Evolutionary conservation across 768 basidiomycete species (phyloP).

Genomic region (Clavaria fumosa): DNA sequence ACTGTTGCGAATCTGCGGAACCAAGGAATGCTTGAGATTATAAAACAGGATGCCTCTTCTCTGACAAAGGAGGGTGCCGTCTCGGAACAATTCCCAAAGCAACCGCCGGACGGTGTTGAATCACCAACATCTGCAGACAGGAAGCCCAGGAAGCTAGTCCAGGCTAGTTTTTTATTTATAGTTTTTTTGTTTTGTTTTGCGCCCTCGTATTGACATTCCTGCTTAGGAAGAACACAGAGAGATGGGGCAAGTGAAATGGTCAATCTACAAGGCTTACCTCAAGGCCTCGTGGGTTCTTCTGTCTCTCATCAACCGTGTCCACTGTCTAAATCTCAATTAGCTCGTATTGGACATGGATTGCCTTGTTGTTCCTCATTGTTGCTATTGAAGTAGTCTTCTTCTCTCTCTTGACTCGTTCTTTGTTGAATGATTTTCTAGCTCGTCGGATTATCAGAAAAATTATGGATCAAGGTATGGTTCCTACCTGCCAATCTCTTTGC

Average conservation of each 20-base stretch:
- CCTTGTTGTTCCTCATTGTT: constrained; percentile 34
- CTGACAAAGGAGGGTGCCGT: constrained; percentile 32
- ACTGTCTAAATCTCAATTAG: too few relatives aligned
- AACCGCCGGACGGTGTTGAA: constrained; percentile 12
- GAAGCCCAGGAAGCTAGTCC: constrained; percentile 56
- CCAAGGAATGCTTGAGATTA: constrained; percentile 44
- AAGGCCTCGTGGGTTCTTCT: constrained; percentile 46
- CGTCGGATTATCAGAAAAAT: constrained; percentile 41
- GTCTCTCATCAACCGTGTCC: background rate
- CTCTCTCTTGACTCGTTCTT: background rate
- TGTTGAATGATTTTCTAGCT: constrained; percentile 18
- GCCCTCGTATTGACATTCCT: too few relatives aligned
- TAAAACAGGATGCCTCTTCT: constrained; percentile 35
- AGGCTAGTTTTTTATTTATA: too few relatives aligned
- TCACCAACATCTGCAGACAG: constrained; percentile 25
- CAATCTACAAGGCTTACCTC: constrained; percentile 50
- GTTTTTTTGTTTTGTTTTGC: too few relatives aligned
- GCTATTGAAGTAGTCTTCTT: constrained; percentile 16
- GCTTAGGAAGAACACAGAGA: constrained; percentile 78
- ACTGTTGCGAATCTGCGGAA: constrained; percentile 46
- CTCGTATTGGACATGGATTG: constrained; percentile 53
- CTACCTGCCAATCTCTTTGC: background rate
- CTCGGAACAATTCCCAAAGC: constrained; percentile 17
- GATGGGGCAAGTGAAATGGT: constrained; percentile 71
- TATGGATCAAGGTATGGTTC: constrained; percentile 53